phyloP scores from a whole-genome alignment of 2,329 filamentous ascomycete genomes.

The Penicillium sp. region DNA sequence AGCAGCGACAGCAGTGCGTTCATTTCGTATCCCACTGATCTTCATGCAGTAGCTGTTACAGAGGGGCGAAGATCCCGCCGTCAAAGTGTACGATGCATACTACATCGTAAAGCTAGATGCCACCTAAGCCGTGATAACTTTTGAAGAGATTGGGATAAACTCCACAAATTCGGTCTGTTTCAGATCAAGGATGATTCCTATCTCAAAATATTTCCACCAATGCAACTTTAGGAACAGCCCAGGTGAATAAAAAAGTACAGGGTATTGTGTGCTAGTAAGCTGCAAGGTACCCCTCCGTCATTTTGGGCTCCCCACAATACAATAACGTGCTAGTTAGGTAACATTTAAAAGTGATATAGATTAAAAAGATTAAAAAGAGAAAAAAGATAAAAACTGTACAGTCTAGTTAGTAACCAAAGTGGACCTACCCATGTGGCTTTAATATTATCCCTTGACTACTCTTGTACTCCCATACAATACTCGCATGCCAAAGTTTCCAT shows the following conservation, averaged over 20 bases:
- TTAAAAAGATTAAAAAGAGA: too few species aligned
- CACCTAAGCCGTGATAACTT: not conserved
- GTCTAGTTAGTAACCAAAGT: not conserved
- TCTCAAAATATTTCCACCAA: not conserved
- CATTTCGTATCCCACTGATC: conserved; percentile 9
- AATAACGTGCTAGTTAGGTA: not conserved
- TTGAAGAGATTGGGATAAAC: not conserved
- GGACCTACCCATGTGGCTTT: not conserved
- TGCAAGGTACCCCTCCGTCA: conserved; percentile 1
- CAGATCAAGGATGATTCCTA: not conserved
- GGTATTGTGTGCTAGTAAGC: not conserved
- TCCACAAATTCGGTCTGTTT: not conserved
- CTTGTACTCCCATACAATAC: not conserved
- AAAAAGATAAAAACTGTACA: too few species aligned
- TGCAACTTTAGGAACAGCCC: not conserved
- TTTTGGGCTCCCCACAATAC: conserved; percentile 4
- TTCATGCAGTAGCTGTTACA: conserved; percentile 8
- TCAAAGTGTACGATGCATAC: not conserved
- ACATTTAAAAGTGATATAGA: too few species aligned
- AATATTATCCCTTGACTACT: too few species aligned
- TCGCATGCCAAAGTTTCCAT: not conserved
- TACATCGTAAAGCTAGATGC: not conserved
- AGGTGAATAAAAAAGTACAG: not conserved
- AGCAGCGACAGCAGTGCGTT: not conserved
- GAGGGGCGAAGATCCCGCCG: not conserved